Evolutionary conservation across 192 early-diverging fungal species (phyloP).

Genomic region (Phlyctochytrium planicorne): DNA sequence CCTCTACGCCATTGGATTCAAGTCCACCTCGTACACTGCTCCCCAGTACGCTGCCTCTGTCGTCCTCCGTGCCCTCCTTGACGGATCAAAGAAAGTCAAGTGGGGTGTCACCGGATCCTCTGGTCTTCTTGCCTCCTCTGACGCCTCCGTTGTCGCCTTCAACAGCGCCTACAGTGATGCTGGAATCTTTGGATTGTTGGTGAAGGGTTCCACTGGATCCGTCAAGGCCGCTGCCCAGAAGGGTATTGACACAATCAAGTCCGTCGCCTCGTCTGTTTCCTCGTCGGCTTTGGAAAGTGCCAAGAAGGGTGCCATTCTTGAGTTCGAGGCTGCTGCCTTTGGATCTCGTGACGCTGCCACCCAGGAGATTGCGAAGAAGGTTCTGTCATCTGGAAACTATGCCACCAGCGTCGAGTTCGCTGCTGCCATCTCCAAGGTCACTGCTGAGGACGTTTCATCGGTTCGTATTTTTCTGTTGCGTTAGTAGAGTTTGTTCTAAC

Average conservation of each 20-base stretch:
- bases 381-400: slow-evolving; percentile 24
- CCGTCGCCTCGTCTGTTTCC: slow-evolving; percentile 26
- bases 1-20: slow-evolving; percentile 84
- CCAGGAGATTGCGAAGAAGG: slow-evolving; percentile 35
- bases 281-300: slow-evolving; percentile 39
- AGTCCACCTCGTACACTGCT: slow-evolving; percentile 59
- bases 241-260: slow-evolving; percentile 43
- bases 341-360: slow-evolving; percentile 28
- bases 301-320: slow-evolving; percentile 52
- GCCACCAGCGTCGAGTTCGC: slow-evolving; percentile 56
- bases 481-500: slow-evolving; percentile 1
- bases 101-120: slow-evolving; percentile 44
- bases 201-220: slow-evolving; percentile 44
- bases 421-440: slow-evolving; percentile 60
- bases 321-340: slow-evolving; percentile 31
- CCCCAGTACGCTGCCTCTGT: slow-evolving; percentile 63
- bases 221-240: slow-evolving; percentile 39
- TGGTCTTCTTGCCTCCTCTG: slow-evolving; percentile 63
- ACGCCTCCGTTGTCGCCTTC: slow-evolving; percentile 65
- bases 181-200: slow-evolving; percentile 83
- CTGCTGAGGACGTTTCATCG: slow-evolving; percentile 61
- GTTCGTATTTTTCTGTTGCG: slow-evolving; percentile 39
- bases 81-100: slow-evolving; percentile 41
- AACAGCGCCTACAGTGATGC: slow-evolving; percentile 86
- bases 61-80: slow-evolving; percentile 49